Base-by-base conservation (phyloP, 169 alveolate species). In the Toxoplasma gondii region DNA sequence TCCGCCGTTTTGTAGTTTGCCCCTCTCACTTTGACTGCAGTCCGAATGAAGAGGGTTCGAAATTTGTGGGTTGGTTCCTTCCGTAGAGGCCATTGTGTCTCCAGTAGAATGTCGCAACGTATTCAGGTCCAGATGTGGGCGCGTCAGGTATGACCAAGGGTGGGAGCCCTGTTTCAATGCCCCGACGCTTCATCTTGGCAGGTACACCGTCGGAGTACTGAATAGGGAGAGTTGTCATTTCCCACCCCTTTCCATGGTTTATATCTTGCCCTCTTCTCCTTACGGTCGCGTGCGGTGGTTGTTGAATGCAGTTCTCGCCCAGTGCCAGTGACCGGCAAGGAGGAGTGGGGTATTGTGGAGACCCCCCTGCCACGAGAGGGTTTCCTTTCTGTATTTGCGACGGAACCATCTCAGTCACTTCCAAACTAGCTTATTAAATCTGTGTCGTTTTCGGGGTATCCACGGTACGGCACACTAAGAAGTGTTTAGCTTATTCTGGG, bases 111-210 rank as follows among this genome's bases (percentile, higher is more conserved):
- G 43, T n/a, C 49, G 41, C 84, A 22, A n/a, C 84, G 22, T 34
- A 74, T 16, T 74, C 84, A 34, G 84, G 84, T 74, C 84, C 84
- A 31, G 74, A 64, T 64, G 74, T 64, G 74, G 74, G 74, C 24
- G 74, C 74, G n/a, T 64, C 74, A 1, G 74, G 74, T 64, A 64
- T 64, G 7, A 64, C 29, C 74, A 64, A 64, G 31, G 74, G 34
- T 22, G 74, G 74, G n/a, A 64, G 1, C 29, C 24, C 74, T 1
- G 24, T 64, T 16, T 64, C 74, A 64, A 64, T 19, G 74, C 74
- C 9, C 74, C 74, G 74, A 19, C n/a, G 1, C n/a, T 64, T 64
- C n/a, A 64, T 27, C 74, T 27, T 64, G 34, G 74, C 29, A 64
- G 74, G 74, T 12, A 27, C 24, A 64, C 74, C 74, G 9, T 64